Evolutionary conservation across 306 rosid species (phyloP).

Genomic region (Dalbergia cultrata): DNA sequence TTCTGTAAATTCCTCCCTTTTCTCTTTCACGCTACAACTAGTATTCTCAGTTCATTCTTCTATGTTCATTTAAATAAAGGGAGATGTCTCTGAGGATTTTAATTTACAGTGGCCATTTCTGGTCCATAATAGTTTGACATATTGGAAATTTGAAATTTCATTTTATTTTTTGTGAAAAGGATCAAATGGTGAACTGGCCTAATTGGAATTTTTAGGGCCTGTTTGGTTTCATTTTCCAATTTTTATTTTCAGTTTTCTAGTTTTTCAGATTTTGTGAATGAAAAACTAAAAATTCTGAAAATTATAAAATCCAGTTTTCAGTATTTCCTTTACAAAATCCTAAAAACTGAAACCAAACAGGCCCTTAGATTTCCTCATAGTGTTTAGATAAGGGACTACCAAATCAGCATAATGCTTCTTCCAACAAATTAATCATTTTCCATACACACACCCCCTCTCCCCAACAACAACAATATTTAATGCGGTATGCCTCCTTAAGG

Average conservation of each 20-base stretch:
- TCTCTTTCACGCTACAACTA: slow-evolving; percentile 1
- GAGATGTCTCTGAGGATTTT: slow-evolving; percentile 31
- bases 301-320: too few species aligned
- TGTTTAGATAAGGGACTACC: slow-evolving; percentile 36
- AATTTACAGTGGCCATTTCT: slow-evolving; percentile 26
- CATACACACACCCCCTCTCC: neutral
- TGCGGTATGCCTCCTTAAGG: slow-evolving; percentile 32
- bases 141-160: slow-evolving; percentile 1
- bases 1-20: neutral
- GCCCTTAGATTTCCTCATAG: slow-evolving; percentile 34
- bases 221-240: too few species aligned
- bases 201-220: slow-evolving; percentile 25
- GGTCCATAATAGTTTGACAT: slow-evolving; percentile 12
- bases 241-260: too few species aligned
- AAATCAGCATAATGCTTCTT: slow-evolving; percentile 36
- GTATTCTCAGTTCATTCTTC: slow-evolving; percentile 39
- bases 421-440: slow-evolving; percentile 30
- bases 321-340: too few species aligned
- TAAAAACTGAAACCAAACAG: too few species aligned
- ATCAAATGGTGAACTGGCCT: slow-evolving; percentile 24
- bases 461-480: neutral
- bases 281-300: too few species aligned
- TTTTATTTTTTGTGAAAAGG: slow-evolving; percentile 17
- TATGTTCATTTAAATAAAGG: neutral
- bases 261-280: too few species aligned